Evolutionary conservation across 2,329 filamentous ascomycete species (phyloP).

Genomic region (Seiridium unicorne): DNA sequence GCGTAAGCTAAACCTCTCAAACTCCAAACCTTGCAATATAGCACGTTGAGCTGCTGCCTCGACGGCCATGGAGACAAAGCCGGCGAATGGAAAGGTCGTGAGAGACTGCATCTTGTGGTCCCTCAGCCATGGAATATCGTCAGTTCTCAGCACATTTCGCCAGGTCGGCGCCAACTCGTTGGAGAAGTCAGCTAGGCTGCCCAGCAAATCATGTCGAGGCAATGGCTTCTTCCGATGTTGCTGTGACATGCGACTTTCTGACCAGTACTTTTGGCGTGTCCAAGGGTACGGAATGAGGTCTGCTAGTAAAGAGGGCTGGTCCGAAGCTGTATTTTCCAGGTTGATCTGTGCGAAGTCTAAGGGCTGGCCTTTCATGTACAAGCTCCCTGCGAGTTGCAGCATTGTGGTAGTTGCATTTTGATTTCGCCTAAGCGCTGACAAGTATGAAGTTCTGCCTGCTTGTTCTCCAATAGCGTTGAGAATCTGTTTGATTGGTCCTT

Average conservation of each 20-base stretch:
- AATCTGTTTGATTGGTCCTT: constrained; percentile 21
- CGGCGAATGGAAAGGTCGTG: constrained; percentile 43
- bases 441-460: constrained; percentile 22
- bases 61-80: constrained; percentile 38
- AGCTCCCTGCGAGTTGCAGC: constrained; percentile 25
- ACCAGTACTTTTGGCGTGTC: constrained; percentile 29
- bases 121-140: constrained; percentile 43
- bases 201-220: constrained; percentile 31
- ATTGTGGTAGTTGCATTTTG: constrained; percentile 16
- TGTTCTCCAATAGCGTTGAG: constrained; percentile 17
- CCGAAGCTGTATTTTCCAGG: constrained; percentile 14
- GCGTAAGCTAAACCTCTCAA: constrained; percentile 31
- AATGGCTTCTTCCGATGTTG: constrained; percentile 31
- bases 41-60: constrained; percentile 23
- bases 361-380: constrained; percentile 25
- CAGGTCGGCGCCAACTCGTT: constrained; percentile 34
- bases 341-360: constrained; percentile 25
- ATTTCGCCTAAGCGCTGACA: constrained; percentile 22
- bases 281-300: constrained; percentile 28
- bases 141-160: constrained; percentile 33
- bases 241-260: constrained; percentile 25
- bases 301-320: constrained; percentile 14
- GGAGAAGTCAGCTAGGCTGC: constrained; percentile 29
- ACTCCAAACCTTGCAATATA: constrained; percentile 22
- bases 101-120: constrained; percentile 48